phyloP scores from a whole-genome alignment of 225 moss, liverwort and hornwort species.

The Asterella californica region DNA sequence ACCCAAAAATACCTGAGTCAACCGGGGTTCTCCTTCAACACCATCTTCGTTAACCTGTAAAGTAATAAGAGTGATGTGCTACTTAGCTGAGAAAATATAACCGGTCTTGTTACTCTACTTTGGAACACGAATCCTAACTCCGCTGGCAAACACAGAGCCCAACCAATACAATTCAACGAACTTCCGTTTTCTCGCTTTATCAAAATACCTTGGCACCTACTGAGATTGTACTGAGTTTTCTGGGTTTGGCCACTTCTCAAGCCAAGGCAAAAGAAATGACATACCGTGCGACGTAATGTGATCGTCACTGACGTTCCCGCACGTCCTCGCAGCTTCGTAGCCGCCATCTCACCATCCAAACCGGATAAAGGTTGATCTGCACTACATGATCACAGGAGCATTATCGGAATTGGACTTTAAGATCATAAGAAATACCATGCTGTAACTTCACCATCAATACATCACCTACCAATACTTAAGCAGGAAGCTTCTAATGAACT shows the following conservation, averaged over 20 bases:
- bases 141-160: background rate
- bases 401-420: background rate
- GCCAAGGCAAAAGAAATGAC: background rate
- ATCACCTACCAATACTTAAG: background rate
- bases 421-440: constrained; percentile 1
- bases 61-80: background rate
- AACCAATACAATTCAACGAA: background rate
- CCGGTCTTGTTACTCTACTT: background rate
- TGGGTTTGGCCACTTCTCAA: background rate
- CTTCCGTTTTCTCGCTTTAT: background rate
- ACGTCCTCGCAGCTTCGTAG: constrained; percentile 78
- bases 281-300: constrained; percentile 76
- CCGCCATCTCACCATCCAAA: constrained; percentile 90
- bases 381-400: constrained; percentile 1
- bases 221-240: background rate
- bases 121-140: too few species aligned
- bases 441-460: background rate
- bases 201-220: background rate
- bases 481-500: background rate
- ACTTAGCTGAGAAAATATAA: background rate
- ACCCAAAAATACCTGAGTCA: constrained; percentile 11
- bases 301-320: constrained; percentile 93
- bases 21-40: background rate
- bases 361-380: constrained; percentile 71
- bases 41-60: constrained; percentile 14